A percentile compares a stretch with the other conserved stretches of the same genome.
phyloP scores from a whole-genome alignment of 768 basidiomycete species.

The Heimioporus sp. region DNA sequence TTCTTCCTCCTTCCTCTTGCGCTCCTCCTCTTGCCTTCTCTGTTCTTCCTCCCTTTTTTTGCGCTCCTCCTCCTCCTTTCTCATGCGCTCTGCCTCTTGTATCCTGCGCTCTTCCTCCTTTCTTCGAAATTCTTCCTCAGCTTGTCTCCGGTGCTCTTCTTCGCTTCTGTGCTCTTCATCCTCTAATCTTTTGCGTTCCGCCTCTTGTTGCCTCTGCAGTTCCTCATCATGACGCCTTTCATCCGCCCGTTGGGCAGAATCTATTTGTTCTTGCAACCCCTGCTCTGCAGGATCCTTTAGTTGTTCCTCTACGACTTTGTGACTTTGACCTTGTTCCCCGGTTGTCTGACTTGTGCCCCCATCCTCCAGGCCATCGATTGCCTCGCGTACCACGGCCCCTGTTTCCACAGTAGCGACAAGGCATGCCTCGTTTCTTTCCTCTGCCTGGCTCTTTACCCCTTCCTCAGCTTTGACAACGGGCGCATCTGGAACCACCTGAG shows the following conservation, averaged over 20 bases:
- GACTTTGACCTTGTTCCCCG: conserved; percentile 23
- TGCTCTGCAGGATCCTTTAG: background rate
- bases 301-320: background rate
- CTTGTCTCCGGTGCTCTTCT: background rate
- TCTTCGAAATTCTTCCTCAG: conserved; percentile 5
- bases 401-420: background rate
- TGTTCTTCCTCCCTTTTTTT: conserved; percentile 28
- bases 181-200: conserved; percentile 27
- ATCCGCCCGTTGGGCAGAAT: background rate
- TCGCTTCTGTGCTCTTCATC: conserved; percentile 46
- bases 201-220: background rate
- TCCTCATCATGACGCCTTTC: conserved; percentile 5
- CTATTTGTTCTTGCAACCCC: background rate
- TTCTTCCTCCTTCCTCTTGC: conserved; percentile 6
- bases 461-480: conserved; percentile 21
- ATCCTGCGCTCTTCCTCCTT: conserved; percentile 26
- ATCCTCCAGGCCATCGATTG: background rate
- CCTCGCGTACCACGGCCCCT: background rate
- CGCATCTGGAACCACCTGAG: conserved; percentile 4
- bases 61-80: conserved; percentile 34
- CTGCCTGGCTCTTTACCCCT: conserved; percentile 40
- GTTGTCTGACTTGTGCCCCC: background rate
- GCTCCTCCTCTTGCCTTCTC: conserved; percentile 29
- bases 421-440: conserved; percentile 21
- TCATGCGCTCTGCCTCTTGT: conserved; percentile 39